These are phyloP conservation scores for Echria macrotheca DNA, from an alignment of 495 filamentous ascomycete species.

Conservation along the genomic window DNA sequence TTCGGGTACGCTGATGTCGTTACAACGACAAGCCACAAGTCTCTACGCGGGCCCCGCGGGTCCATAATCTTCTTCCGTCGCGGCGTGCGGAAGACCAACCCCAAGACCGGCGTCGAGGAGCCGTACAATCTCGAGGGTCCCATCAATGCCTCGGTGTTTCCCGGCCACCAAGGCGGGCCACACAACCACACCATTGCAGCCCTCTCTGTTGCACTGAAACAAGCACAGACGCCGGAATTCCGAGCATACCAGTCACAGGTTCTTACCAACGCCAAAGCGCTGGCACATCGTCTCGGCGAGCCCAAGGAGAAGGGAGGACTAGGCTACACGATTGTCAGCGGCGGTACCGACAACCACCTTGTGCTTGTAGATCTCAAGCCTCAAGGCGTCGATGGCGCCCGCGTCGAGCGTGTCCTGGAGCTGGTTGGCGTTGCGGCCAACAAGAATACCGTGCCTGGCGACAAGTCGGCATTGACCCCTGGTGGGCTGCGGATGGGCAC, in stretches of 20 bases:
- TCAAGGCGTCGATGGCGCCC: slow-evolving; percentile 80
- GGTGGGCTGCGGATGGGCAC: slow-evolving; percentile 89
- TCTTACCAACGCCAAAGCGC: slow-evolving; percentile 79
- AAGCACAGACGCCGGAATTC: slow-evolving; percentile 87
- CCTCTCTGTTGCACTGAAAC: slow-evolving; percentile 85
- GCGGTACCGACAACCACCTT: slow-evolving; percentile 95
- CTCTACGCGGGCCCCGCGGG: slow-evolving; percentile 85
- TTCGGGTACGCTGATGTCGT: slow-evolving; percentile 89
- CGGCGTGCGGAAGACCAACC: slow-evolving; percentile 75
- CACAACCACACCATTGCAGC: slow-evolving; percentile 99
- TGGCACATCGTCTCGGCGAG: slow-evolving; percentile 67
- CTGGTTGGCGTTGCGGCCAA: slow-evolving; percentile 93
- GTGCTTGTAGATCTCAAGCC: slow-evolving; percentile 94
- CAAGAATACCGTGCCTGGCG: slow-evolving; percentile 97
- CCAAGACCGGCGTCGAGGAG: slow-evolving; percentile 76
- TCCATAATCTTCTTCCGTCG: slow-evolving; percentile 98
- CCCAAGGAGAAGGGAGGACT: slow-evolving; percentile 68
- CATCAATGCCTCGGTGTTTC: slow-evolving; percentile 96
- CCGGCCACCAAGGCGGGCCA: slow-evolving; percentile 96
- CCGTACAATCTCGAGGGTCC: slow-evolving; percentile 89
- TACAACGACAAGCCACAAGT: slow-evolving; percentile 98
- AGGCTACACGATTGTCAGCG: slow-evolving; percentile 86
- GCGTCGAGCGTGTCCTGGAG: slow-evolving; percentile 91
- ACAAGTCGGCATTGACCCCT: slow-evolving; percentile 86
- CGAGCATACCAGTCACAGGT: slow-evolving; percentile 82